Evolutionary conservation across 1,284 basidiomycete genomes (phyloP).

Genomic region (Ganoderma sp.): DNA sequence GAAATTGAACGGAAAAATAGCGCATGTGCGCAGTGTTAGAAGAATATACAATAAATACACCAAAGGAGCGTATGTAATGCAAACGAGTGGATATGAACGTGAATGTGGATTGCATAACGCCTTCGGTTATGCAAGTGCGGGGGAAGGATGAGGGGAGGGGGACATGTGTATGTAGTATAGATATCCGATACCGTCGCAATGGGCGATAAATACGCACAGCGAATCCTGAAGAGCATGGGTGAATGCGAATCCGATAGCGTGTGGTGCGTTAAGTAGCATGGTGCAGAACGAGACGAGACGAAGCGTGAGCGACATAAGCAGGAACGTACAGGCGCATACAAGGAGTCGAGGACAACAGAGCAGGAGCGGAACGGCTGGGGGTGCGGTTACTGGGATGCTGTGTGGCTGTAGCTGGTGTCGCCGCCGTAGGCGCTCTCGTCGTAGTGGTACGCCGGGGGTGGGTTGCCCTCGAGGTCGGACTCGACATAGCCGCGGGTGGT

Average conservation of each 20-base stretch:
- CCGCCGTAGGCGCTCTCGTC: slow-evolving; percentile 29
- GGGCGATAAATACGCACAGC: slow-evolving; percentile 30
- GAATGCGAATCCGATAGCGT: slow-evolving; percentile 27
- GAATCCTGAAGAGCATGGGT: slow-evolving; percentile 21
- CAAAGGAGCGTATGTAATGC: neutral
- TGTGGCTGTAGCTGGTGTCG: slow-evolving; percentile 19
- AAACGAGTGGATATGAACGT: neutral
- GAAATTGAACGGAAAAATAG: neutral
- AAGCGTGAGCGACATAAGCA: slow-evolving; percentile 15
- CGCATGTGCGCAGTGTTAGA: slow-evolving; percentile 1
- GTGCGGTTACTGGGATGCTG: neutral
- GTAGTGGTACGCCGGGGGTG: slow-evolving; percentile 38
- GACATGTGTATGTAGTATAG: neutral
- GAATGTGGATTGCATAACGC: neutral
- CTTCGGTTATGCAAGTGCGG: neutral
- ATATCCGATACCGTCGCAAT: slow-evolving; percentile 7
- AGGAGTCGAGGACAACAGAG: neutral
- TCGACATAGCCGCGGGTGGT: slow-evolving; percentile 41
- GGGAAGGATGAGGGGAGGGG: neutral
- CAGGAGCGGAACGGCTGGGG: neutral
- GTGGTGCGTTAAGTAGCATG: slow-evolving; percentile 18
- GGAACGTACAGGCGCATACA: slow-evolving; percentile 3
- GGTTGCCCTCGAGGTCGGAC: slow-evolving; percentile 33
- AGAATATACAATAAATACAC: slow-evolving; percentile 6
- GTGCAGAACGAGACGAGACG: slow-evolving; percentile 15